phyloP scores from a whole-genome alignment of 2,329 filamentous ascomycete genomes.

The Biscogniauxia mediterranea region DNA sequence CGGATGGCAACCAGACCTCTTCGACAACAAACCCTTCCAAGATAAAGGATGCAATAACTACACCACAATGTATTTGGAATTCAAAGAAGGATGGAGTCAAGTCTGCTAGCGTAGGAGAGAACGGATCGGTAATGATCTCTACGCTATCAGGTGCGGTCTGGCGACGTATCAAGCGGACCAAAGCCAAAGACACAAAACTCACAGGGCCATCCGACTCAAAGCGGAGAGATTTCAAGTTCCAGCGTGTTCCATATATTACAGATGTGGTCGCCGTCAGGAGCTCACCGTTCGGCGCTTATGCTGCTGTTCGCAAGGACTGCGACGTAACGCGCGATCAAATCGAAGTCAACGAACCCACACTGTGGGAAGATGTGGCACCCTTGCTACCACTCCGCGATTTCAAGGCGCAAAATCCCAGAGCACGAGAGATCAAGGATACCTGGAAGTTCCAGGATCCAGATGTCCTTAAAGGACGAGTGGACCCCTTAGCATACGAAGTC shows the following conservation, averaged over 20 bases:
- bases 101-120: constrained; percentile 85
- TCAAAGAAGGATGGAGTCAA: constrained; percentile 81
- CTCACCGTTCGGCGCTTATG: constrained; percentile 86
- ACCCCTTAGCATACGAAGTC: constrained; percentile 49
- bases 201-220: constrained; percentile 49
- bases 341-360: constrained; percentile 59
- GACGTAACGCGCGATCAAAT: constrained; percentile 75
- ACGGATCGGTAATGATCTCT: constrained; percentile 91
- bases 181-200: constrained; percentile 65
- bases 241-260: constrained; percentile 83
- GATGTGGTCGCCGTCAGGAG: constrained; percentile 81
- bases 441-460: constrained; percentile 41
- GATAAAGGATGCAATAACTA: constrained; percentile 77
- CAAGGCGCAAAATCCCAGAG: constrained; percentile 39
- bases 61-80: constrained; percentile 82
- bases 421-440: constrained; percentile 39
- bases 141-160: constrained; percentile 92
- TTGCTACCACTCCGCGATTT: constrained; percentile 69
- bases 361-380: constrained; percentile 72
- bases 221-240: constrained; percentile 91
- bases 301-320: constrained; percentile 80
- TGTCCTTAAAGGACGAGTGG: constrained; percentile 52
- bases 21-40: constrained; percentile 93
- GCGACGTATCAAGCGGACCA: constrained; percentile 79
- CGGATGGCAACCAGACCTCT: constrained; percentile 59